Evolutionary conservation across 208 protist species (phyloP), one percentile per base, ranked within the genome.

Genomic region (Leishmania gerbilli): DNA sequence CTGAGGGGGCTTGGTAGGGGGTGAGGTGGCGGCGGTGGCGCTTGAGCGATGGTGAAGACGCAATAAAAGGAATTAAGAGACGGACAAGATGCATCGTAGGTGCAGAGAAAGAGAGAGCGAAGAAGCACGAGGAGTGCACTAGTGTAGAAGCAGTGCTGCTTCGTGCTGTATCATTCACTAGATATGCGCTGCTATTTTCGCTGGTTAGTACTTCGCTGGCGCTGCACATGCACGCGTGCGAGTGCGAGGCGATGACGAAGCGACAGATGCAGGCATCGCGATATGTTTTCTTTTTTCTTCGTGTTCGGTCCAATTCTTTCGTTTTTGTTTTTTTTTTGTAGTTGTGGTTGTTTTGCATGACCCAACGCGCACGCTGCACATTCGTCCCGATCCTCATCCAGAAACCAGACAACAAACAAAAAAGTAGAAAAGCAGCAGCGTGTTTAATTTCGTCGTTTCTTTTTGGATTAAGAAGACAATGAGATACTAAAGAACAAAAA

Each of bases 31-130:
- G 17, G 17, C 3, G 11, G 21, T 0, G 7, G 37, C 42, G 11
- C 42, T 47, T 53, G 42, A 53, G 27, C 1, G 21, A 27, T 6
- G 27, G 42, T n/a, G 34, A 72, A 72, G 68, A 21, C 49, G 21
- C 68, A 3, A 31, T 13, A 47, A 51, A 24, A 69, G 9, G 27
- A 34, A 24, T 40, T 7, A 53, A 53, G 7, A 2, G 24, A 58
- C n/a, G 27, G 15, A 65, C 47, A 55, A 69, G 56, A 19, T 19
- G 34, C 37, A 67, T 37, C 45, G 15, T 53, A 34, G 49, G 13
- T 13, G 55, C 21, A 72, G 45, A 71, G 67, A 80, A 62, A 84
- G 62, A 71, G 45, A 65, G 40, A 15, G 9, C 64, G 6, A 77
- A 55, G 60, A 74, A 65, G 53, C 31, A 74, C 64, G 34, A 49